Percentiles rank a stretch among this genome's conserved stretches.
Conservation (phyloP, 2,329 filamentous ascomycete genomes). For the Penicillium vulpinum region DNA sequence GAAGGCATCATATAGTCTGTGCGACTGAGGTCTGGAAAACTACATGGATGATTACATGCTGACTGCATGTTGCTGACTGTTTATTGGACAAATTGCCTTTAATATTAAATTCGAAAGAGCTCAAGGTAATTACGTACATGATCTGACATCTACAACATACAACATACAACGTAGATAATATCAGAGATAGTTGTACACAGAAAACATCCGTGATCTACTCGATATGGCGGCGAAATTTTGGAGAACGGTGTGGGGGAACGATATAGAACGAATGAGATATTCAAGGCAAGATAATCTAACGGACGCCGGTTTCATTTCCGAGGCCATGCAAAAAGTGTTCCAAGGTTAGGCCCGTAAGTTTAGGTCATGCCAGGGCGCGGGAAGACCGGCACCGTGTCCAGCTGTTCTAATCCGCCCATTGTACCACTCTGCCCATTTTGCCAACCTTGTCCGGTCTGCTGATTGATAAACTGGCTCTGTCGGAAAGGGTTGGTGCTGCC, state of each 20-base stretch:
- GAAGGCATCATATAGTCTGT: neutral
- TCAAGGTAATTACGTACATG: neutral
- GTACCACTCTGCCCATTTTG: conserved; percentile 74
- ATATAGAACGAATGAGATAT: conserved; percentile 9
- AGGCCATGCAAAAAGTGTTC: conserved; percentile 1
- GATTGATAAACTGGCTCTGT: conserved; percentile 85
- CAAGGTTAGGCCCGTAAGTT: neutral
- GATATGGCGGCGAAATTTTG: conserved; percentile 2
- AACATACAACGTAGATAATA: neutral
- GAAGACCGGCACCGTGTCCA: conserved; percentile 81
- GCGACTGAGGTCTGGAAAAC: neutral
- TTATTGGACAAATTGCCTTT: neutral
- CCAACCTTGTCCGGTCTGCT: conserved; percentile 85
- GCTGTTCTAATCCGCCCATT: conserved; percentile 70
- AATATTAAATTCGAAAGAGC: neutral
- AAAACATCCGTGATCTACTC: neutral
- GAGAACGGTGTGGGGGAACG: conserved; percentile 3
- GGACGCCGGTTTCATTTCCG: conserved; percentile 1
- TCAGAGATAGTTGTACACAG: neutral
- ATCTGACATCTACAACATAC: neutral
- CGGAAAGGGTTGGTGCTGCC: conserved; percentile 94
- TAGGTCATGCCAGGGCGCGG: conserved; percentile 66
- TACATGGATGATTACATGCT: neutral
- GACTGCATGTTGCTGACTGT: neutral
- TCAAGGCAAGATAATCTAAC: conserved; percentile 5